phyloP scores from a whole-genome alignment of 352 stramenopile species.

The Phytophthora megakarya region DNA sequence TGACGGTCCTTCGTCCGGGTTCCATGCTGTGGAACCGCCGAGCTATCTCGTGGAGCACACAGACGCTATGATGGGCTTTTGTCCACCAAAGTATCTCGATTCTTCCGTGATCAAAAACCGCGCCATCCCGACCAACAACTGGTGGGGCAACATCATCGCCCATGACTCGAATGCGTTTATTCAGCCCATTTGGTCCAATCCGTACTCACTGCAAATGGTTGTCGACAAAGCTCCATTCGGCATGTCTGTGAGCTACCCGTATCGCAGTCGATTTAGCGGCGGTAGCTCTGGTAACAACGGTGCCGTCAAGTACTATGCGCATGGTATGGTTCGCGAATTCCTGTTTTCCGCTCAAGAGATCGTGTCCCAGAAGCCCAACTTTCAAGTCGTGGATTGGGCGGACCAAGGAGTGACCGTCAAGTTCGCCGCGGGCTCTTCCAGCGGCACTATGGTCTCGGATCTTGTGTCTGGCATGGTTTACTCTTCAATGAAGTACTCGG shows the following conservation, averaged over 20 bases:
- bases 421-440: constrained; percentile 33
- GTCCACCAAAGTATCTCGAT: constrained; percentile 60
- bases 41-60: constrained; percentile 52
- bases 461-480: constrained; percentile 76
- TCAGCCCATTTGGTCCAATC: constrained; percentile 66
- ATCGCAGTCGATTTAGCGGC: constrained; percentile 52
- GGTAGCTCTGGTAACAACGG: constrained; percentile 57
- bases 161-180: constrained; percentile 38
- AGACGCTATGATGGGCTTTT: constrained; percentile 55
- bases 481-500: constrained; percentile 50
- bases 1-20: constrained; percentile 17
- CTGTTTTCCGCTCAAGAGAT: constrained; percentile 61
- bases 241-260: constrained; percentile 62
- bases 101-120: constrained; percentile 44
- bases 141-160: constrained; percentile 76
- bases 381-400: constrained; percentile 61
- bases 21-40: constrained; percentile 37
- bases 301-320: constrained; percentile 59
- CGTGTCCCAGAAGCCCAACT: constrained; percentile 40
- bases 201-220: constrained; percentile 53
- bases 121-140: constrained; percentile 74
- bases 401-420: constrained; percentile 62
- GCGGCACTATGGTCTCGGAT: constrained; percentile 46
- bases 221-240: constrained; percentile 50
- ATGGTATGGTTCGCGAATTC: constrained; percentile 55